Evolutionary conservation across 345 rosid genomes (phyloP).

Genomic region (Sisymbrium irio): DNA sequence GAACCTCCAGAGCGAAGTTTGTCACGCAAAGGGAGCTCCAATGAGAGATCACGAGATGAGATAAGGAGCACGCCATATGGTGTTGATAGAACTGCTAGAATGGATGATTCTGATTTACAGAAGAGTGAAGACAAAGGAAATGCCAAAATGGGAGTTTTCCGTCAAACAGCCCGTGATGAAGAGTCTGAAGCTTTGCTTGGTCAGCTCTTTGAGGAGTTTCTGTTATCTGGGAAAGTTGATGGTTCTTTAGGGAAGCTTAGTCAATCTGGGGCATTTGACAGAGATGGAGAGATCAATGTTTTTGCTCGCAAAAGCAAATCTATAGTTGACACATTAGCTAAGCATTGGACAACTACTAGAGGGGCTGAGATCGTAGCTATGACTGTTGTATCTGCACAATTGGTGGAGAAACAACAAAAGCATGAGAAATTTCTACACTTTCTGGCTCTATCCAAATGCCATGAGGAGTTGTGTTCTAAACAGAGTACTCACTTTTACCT

Average conservation of each 20-base stretch:
- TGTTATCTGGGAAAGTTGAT: slow-evolving; percentile 62
- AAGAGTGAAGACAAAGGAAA: slow-evolving; percentile 60
- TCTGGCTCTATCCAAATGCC: slow-evolving; percentile 97
- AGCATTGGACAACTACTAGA: slow-evolving; percentile 98
- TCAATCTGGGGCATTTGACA: slow-evolving; percentile 82
- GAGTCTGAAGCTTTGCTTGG: slow-evolving; percentile 89
- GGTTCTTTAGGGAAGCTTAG: slow-evolving; percentile 63
- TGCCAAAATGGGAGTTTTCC: slow-evolving; percentile 49
- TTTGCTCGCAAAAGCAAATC: slow-evolving; percentile 81
- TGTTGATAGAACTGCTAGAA: slow-evolving; percentile 56
- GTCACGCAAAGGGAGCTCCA: slow-evolving; percentile 87
- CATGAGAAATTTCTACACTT: slow-evolving; percentile 83
- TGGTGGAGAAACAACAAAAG: slow-evolving; percentile 85
- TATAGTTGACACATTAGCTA: slow-evolving; percentile 87
- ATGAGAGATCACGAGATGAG: slow-evolving; percentile 74
- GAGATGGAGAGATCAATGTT: slow-evolving; percentile 81
- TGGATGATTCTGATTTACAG: slow-evolving; percentile 57
- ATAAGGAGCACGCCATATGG: slow-evolving; percentile 47
- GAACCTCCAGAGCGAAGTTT: slow-evolving; percentile 93
- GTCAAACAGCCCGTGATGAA: slow-evolving; percentile 70
- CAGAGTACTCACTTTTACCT: slow-evolving; percentile 53
- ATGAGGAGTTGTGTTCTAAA: slow-evolving; percentile 81
- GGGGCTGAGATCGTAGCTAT: slow-evolving; percentile 89
- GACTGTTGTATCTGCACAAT: slow-evolving; percentile 69
- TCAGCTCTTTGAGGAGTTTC: slow-evolving; percentile 75